Conservation (phyloP, 2,329 filamentous ascomycete genomes). For the Lachnellula suecica region DNA sequence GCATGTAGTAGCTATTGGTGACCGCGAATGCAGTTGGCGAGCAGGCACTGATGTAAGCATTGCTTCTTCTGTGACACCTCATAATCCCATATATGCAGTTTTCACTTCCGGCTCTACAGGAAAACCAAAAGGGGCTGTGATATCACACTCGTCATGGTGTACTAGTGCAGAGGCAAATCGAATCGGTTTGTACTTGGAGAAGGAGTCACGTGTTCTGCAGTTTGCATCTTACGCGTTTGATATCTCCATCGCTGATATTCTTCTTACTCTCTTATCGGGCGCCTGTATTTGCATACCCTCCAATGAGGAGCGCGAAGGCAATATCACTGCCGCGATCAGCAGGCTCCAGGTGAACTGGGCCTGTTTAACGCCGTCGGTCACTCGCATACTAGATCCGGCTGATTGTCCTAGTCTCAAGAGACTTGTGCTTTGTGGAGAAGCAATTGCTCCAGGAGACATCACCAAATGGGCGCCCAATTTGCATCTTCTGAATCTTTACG, state of each 20-base stretch:
- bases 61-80: no score
- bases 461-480: constrained; percentile 35
- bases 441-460: constrained; percentile 38
- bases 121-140: constrained; percentile 15
- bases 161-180: constrained; percentile 5
- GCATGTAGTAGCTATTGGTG: background rate
- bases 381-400: constrained; percentile 16
- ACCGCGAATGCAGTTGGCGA: background rate
- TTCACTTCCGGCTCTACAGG: constrained; percentile 28
- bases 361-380: constrained; percentile 23
- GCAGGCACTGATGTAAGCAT: no score
- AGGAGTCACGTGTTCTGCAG: background rate
- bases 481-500: constrained; percentile 41
- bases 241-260: constrained; percentile 35
- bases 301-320: constrained; percentile 32
- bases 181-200: background rate
- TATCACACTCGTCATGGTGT: constrained; percentile 17
- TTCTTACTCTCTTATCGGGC: constrained; percentile 30
- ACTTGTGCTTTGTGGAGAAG: constrained; percentile 21
- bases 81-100: constrained; percentile 2
- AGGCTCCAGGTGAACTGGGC: constrained; percentile 17
- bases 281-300: constrained; percentile 39
- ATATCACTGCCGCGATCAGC: constrained; percentile 30
- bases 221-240: constrained; percentile 26
- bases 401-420: constrained; percentile 16